Conservation (phyloP, 169 alveolate genomes). For the Plasmodium blacklocki region DNA sequence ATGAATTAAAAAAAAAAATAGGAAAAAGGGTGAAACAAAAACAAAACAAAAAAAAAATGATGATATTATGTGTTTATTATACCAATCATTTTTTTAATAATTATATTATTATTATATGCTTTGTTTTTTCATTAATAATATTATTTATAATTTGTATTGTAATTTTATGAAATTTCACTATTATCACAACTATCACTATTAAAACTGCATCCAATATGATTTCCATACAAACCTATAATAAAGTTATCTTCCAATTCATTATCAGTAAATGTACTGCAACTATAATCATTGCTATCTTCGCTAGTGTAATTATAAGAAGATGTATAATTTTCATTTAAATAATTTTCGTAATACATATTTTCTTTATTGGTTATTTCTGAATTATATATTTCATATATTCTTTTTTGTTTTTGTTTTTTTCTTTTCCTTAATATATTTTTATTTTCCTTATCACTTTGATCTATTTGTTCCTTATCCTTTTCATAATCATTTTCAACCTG, state of each 20-base stretch:
- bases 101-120: no score
- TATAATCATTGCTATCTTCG: constrained; percentile 23
- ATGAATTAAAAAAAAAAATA: no score
- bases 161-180: constrained; percentile 16
- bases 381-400: constrained; percentile 67
- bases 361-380: constrained; percentile 53
- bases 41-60: background rate
- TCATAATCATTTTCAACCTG: constrained; percentile 15
- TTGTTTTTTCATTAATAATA: background rate
- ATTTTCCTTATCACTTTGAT: constrained; percentile 6
- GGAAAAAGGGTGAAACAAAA: no score
- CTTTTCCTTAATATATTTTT: constrained; percentile 9
- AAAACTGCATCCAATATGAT: constrained; percentile 19
- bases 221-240: constrained; percentile 18
- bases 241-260: constrained; percentile 26
- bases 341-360: constrained; percentile 58
- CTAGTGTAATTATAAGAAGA: constrained; percentile 56
- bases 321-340: constrained; percentile 64
- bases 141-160: no score
- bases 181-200: constrained; percentile 42
- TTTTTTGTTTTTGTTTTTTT: constrained; percentile 28
- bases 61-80: background rate
- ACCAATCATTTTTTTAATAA: no score
- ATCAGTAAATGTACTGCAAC: constrained; percentile 31
- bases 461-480: background rate